Evolutionary conservation across 2,329 filamentous ascomycete species (phyloP), one percentile per base, ranked within the genome.

Genomic region (Hypoxylon sp.): DNA sequence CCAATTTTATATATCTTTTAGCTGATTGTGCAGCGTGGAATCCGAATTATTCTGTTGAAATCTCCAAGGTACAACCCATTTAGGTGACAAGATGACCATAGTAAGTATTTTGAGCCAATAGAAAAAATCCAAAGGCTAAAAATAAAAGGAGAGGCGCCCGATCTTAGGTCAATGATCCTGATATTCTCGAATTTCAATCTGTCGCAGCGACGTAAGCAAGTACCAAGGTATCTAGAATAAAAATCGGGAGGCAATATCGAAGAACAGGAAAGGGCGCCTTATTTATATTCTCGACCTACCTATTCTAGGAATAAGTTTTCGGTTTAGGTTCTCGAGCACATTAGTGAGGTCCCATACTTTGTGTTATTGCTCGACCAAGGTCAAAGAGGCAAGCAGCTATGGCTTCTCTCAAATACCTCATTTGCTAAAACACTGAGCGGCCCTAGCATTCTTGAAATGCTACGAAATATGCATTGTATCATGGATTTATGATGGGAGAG

Each of bases 271-370:
- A 22, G 44, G 22, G 22, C 19, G 22, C 29, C 22, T 24, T 13
- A 24, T 29, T 48, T 48, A 44, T 44, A 44, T 48, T 48, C 14
- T 13, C 19, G 5, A 31, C 29, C 29, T 9, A 31, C 29, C 29
- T 9, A 31, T 31, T 9, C 29, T 31, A 31, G 29, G 29, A 47
- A 35, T 51, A 13, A 17, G n/a, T 29, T 39, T 10, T 54, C 8
- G 19, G 10, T 54, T 37, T 54, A 26, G 22, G 51, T 54, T 54
- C 51, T 26, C 6, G 8, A 33, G 10, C 39, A 37, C 17, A 39
- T 17, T 24, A 24, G 13, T 17, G 10, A 26, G 29, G 44, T n/a
- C 9, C 24, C 26, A 17, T 51, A 51, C 50, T 53, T 29, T 17
- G 13, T 26, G 13, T 24, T 39, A 4, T 39, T n/a, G 5, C 50